phyloP scores from a whole-genome alignment of 352 stramenopile species.

The Globisporangium paroecandrum region DNA sequence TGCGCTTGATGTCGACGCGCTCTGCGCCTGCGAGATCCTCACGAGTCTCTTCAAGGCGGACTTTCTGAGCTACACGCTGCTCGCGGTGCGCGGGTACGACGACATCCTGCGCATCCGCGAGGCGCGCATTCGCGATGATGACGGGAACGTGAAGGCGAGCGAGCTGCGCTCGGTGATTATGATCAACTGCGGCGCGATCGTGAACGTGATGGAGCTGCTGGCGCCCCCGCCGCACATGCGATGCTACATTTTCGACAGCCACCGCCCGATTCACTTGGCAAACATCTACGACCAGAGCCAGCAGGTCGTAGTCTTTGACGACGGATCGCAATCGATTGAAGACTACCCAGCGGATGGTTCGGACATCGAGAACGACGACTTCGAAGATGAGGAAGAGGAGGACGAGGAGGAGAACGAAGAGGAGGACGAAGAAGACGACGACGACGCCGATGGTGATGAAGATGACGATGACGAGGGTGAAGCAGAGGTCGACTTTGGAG shows the following conservation, averaged over 20 bases:
- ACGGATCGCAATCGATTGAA: slow-evolving; percentile 61
- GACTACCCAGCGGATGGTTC: slow-evolving; percentile 83
- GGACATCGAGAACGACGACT: slow-evolving; percentile 60
- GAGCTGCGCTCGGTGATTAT: slow-evolving; percentile 91
- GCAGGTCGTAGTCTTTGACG: slow-evolving; percentile 82
- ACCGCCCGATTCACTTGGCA: slow-evolving; percentile 94
- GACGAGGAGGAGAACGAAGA: slow-evolving; percentile 54
- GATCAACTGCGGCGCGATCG: slow-evolving; percentile 93
- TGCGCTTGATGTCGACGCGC: slow-evolving; percentile 92
- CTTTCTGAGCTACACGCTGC: slow-evolving; percentile 70
- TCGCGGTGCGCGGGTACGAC: slow-evolving; percentile 79
- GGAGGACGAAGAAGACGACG: slow-evolving; percentile 53
- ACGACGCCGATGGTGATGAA: slow-evolving; percentile 35
- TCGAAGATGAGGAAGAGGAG: slow-evolving; percentile 66
- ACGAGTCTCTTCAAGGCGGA: slow-evolving; percentile 73
- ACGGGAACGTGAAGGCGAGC: slow-evolving; percentile 28
- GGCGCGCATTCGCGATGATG: slow-evolving; percentile 54
- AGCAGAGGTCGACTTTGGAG: slow-evolving; percentile 49
- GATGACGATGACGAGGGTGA: slow-evolving; percentile 40
- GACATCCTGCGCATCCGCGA: slow-evolving; percentile 79
- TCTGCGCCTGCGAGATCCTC: slow-evolving; percentile 94
- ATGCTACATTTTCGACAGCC: slow-evolving; percentile 95
- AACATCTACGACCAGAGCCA: slow-evolving; percentile 92
- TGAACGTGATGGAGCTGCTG: slow-evolving; percentile 88
- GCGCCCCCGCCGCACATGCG: slow-evolving; percentile 55